These are phyloP conservation scores for Boletus rubescentipes DNA, from an alignment of 768 basidiomycete species.

Conservation along the genomic window DNA sequence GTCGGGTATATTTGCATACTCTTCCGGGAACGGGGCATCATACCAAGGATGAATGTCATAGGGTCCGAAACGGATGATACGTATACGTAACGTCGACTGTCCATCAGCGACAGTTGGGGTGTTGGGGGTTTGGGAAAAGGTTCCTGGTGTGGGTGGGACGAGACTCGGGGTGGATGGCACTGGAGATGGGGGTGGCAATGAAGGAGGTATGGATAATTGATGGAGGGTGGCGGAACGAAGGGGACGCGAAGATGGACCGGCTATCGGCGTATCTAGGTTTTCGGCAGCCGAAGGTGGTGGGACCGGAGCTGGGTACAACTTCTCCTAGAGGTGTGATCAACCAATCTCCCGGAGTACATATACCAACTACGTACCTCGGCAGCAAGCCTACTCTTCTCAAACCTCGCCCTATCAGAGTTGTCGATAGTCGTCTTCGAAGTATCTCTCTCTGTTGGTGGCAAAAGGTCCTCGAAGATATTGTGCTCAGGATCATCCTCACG, in stretches of 20 bases:
- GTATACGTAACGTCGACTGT: slow-evolving; percentile 61
- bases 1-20: slow-evolving; percentile 90
- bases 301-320: slow-evolving; percentile 45
- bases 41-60: slow-evolving; percentile 98
- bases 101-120: slow-evolving; percentile 25
- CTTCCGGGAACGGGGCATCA: slow-evolving; percentile 97
- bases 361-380: slow-evolving; percentile 62
- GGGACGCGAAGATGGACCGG: slow-evolving; percentile 60
- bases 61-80: slow-evolving; percentile 83
- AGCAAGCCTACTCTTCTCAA: slow-evolving; percentile 65
- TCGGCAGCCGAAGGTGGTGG: slow-evolving; percentile 34
- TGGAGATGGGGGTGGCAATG: slow-evolving; percentile 34
- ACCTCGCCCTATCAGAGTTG: slow-evolving; percentile 61
- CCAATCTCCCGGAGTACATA: neutral
- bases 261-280: slow-evolving; percentile 37
- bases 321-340: slow-evolving; percentile 39
- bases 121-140: slow-evolving; percentile 32
- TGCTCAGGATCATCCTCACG: slow-evolving; percentile 59
- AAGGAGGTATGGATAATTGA: slow-evolving; percentile 31
- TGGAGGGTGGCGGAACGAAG: slow-evolving; percentile 58
- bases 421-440: slow-evolving; percentile 64
- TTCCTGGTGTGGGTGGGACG: slow-evolving; percentile 34
- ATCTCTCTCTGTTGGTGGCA: slow-evolving; percentile 68
- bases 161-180: slow-evolving; percentile 38
- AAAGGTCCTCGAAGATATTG: slow-evolving; percentile 83